These are phyloP conservation scores for Kwoniella bestiolae DNA, from an alignment of 768 basidiomycete species.

Conservation along the genomic window DNA sequence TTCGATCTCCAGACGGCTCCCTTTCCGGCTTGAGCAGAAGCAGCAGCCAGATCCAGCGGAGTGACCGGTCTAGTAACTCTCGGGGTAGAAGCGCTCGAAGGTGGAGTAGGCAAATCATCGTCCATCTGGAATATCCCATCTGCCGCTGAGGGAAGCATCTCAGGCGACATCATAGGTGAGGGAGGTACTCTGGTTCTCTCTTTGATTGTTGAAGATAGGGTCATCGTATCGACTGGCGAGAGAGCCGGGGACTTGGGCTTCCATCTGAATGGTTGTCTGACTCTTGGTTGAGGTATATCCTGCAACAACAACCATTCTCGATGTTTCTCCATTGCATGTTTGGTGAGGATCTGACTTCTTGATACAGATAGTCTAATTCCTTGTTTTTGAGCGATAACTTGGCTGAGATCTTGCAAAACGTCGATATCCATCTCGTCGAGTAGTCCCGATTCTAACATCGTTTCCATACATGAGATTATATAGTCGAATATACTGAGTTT, in stretches of 20 bases:
- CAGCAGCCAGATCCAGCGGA: slow-evolving; percentile 38
- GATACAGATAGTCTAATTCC: slow-evolving; percentile 69
- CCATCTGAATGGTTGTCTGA: slow-evolving; percentile 49
- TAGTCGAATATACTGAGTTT: slow-evolving; percentile 75
- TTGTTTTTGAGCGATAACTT: slow-evolving; percentile 67
- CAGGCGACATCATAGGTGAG: slow-evolving; percentile 48
- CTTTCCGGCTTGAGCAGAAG: slow-evolving; percentile 15
- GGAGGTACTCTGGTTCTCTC: slow-evolving; percentile 15
- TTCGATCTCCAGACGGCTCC: slow-evolving; percentile 35
- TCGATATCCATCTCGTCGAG: slow-evolving; percentile 74
- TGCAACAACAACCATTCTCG: slow-evolving; percentile 69
- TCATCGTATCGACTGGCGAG: slow-evolving; percentile 43
- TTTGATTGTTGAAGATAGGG: slow-evolving; percentile 32
- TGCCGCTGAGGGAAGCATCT: slow-evolving; percentile 52
- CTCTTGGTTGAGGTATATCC: slow-evolving; percentile 57
- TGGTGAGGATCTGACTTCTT: slow-evolving; percentile 64
- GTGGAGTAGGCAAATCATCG: slow-evolving; percentile 62
- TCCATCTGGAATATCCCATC: slow-evolving; percentile 88
- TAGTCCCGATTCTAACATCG: slow-evolving; percentile 76
- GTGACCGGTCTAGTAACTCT: slow-evolving; percentile 38
- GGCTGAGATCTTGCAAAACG: slow-evolving; percentile 70
- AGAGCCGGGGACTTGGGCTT: slow-evolving; percentile 48
- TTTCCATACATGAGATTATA: slow-evolving; percentile 81
- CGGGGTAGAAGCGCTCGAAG: slow-evolving; percentile 40
- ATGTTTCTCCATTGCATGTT: slow-evolving; percentile 66